These are phyloP conservation scores for Paxillus involutus DNA, from an alignment of 768 basidiomycete genomes.

Conservation along the genomic window DNA sequence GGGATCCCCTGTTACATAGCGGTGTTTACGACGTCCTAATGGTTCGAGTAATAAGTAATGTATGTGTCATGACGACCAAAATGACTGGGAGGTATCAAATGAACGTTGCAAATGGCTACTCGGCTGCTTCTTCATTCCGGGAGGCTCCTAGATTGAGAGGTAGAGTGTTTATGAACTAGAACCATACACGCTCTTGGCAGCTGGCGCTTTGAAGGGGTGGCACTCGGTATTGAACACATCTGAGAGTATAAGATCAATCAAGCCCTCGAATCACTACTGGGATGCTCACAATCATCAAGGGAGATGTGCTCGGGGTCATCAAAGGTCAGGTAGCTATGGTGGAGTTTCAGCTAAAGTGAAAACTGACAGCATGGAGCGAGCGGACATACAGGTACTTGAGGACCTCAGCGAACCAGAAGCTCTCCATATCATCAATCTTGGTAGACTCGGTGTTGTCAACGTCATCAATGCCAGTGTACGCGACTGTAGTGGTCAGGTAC, in stretches of 20 bases:
- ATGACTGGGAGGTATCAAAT: too few relatives aligned
- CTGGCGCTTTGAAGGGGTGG: constrained; percentile 65
- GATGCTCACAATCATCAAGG: constrained; percentile 55
- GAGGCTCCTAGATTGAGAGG: too few relatives aligned
- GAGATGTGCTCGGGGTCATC: constrained; percentile 67
- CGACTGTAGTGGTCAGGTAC: constrained; percentile 45
- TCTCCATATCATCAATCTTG: constrained; percentile 62
- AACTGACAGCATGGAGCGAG: not conserved
- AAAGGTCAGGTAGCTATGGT: constrained; percentile 64
- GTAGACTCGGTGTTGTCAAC: constrained; percentile 44
- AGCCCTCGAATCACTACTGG: not conserved
- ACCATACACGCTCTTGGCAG: constrained; percentile 37
- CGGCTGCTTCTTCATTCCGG: too few relatives aligned
- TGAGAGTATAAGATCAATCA: constrained; percentile 19
- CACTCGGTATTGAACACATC: constrained; percentile 74
- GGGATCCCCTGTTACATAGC: too few relatives aligned
- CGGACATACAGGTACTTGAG: constrained; percentile 64
- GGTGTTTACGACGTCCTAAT: too few relatives aligned
- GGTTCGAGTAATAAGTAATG: too few relatives aligned
- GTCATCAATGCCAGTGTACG: constrained; percentile 57
- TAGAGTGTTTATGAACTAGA: constrained; percentile 5
- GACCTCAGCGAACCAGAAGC: constrained; percentile 73
- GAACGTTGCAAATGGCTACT: too few relatives aligned
- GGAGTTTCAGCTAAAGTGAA: not conserved
- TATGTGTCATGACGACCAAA: too few relatives aligned